Base-by-base conservation (phyloP, 179 eudicot genomes). In the Pouteria campechiana region DNA sequence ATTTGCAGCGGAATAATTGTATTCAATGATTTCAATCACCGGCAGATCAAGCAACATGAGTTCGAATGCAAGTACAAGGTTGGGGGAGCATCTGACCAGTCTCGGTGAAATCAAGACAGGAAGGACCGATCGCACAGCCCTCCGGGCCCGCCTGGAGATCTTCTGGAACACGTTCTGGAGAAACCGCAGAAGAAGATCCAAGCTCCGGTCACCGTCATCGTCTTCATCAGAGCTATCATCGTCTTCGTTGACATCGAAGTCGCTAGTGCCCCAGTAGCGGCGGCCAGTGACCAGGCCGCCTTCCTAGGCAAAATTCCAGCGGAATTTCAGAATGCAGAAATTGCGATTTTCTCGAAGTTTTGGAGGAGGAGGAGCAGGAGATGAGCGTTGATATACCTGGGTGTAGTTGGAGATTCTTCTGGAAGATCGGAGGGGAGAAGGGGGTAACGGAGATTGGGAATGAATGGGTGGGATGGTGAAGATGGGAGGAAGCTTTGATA, bases 191-290 rank as follows among this genome's bases (percentile, higher is more conserved):
- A 88, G 47, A 56, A 88, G 77, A 63, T 88, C 94, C 58, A 88
- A 65, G 44, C 97, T 88, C 52, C 97, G 70, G 55, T 85, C 95
- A 33, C 80, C 86, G 11, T 82, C 92, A 14, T 82, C 94, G 0
- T 79, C 92, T 0, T 80, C 82, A 0, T 79, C 88, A 0, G 75
- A 79, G 0, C 69, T 87, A 1, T 74, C 83, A 0, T 79, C 82
- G 0, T 74, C 83, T 0, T 57, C 78, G 1, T 77, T 73, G 0
- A 71, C 83, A 1, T 61, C 78, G 6, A 46, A 66, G 8, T 31
- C 71, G 15, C 44, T 63, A 23, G 72, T 72, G 29, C 63, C 50
- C 67, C 69, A 58, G 22, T 55, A 44, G 9, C 61, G 60, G n/a
- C 45, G 13, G 14, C 55, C 65, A 34, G 43, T 63, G 23, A 54